Evolutionary conservation across 331 rosid species (phyloP).

Genomic region (Malus hybrid): DNA sequence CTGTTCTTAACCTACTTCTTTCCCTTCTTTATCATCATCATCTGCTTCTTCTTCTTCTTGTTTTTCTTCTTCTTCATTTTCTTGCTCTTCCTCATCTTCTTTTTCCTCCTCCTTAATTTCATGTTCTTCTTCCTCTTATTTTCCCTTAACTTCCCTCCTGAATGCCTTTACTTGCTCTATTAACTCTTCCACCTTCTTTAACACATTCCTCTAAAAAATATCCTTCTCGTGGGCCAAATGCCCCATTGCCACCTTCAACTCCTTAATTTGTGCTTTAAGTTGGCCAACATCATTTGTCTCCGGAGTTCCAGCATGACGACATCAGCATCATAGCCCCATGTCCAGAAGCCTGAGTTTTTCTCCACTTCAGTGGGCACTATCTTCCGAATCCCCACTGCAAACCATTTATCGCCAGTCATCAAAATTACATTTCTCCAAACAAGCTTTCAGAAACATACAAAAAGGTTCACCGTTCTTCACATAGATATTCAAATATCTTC

Average conservation of each 20-base stretch:
- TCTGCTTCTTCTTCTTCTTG: no score
- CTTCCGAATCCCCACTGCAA: not conserved
- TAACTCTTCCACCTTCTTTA: not conserved
- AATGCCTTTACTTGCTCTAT: not conserved
- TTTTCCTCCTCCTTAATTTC: no score
- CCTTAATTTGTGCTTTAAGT: not conserved
- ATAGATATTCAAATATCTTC: not conserved
- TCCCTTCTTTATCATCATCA: not conserved
- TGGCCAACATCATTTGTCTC: not conserved
- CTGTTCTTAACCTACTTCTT: not conserved
- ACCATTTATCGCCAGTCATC: not conserved
- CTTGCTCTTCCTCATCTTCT: no score
- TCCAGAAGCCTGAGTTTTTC: not conserved
- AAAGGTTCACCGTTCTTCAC: not conserved
- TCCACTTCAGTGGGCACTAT: not conserved
- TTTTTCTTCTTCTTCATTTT: no score
- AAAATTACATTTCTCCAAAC: not conserved
- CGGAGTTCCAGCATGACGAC: fast-evolving
- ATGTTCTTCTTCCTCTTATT: no score
- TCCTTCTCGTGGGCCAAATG: fast-evolving
- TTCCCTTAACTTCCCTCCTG: no score
- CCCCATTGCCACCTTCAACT: not conserved
- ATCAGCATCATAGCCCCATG: not conserved
- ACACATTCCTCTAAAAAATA: not conserved
- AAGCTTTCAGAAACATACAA: not conserved